Evolutionary conservation across 116 monocot species (phyloP).

Genomic region (Dioscorea cayenensis): DNA sequence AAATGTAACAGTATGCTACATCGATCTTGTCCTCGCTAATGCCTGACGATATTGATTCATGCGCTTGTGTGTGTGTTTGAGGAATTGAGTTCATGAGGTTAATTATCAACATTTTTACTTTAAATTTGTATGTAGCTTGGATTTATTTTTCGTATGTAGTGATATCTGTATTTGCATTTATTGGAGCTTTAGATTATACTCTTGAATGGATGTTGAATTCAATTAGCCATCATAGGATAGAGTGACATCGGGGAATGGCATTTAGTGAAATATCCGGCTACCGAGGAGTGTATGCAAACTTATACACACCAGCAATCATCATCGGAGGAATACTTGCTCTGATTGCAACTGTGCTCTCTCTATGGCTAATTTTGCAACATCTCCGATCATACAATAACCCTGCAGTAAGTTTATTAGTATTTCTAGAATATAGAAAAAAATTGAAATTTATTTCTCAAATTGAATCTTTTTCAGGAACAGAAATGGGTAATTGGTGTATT

Average conservation of each 20-base stretch:
- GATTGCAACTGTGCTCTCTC: constrained; percentile 42
- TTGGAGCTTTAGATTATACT: no score
- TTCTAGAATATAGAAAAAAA: not conserved
- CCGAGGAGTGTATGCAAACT: constrained; percentile 29
- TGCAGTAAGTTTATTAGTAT: constrained; percentile 26
- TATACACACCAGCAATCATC: constrained; percentile 36
- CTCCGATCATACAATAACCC: constrained; percentile 69
- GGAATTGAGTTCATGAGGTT: no score
- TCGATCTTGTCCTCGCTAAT: no score
- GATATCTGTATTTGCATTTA: no score
- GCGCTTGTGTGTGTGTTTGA: no score
- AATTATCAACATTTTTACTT: no score
- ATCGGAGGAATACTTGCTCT: constrained; percentile 46
- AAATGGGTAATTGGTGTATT: constrained; percentile 78
- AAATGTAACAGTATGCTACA: no score
- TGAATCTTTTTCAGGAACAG: constrained; percentile 56
- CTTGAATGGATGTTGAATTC: not conserved
- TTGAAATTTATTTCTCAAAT: not conserved
- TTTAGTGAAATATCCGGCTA: constrained; percentile 2
- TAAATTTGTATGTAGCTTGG: no score
- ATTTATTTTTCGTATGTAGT: no score
- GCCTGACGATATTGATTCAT: no score
- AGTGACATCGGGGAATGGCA: constrained; percentile 10
- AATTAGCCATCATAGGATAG: not conserved
- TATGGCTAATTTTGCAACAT: constrained; percentile 50